A percentile compares a stretch with the other conserved stretches of the same genome.
Evolutionary conservation across 495 filamentous ascomycete species (phyloP).

Genomic region (Penicillium verhagenii): DNA sequence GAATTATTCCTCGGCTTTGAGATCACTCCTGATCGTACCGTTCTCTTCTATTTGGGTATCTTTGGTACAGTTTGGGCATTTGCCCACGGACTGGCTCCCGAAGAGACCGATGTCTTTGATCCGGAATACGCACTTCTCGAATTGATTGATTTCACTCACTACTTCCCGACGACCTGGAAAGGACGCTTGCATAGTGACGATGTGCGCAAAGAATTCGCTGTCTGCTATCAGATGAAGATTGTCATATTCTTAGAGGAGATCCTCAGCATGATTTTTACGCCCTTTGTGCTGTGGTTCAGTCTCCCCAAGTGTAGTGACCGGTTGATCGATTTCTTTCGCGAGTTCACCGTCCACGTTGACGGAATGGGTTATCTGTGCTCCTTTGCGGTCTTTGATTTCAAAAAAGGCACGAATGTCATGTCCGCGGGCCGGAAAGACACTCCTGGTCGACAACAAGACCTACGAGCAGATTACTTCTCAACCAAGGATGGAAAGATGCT

Average conservation of each 20-base stretch:
- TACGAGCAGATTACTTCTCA: conserved; percentile 88
- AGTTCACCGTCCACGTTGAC: conserved; percentile 96
- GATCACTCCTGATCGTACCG: conserved; percentile 78
- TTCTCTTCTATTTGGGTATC: conserved; percentile 73
- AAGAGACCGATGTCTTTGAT: conserved; percentile 87
- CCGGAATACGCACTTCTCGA: conserved; percentile 84
- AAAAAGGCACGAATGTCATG: conserved; percentile 67
- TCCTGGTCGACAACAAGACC: conserved; percentile 48
- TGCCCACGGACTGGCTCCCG: conserved; percentile 74
- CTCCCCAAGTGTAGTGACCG: conserved; percentile 88
- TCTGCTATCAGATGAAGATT: conserved; percentile 83
- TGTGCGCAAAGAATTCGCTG: conserved; percentile 77
- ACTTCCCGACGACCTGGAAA: conserved; percentile 84
- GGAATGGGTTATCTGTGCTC: conserved; percentile 94
- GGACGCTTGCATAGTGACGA: conserved; percentile 86
- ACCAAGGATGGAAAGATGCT: conserved; percentile 98
- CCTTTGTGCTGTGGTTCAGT: conserved; percentile 83
- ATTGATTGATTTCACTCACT: conserved; percentile 89
- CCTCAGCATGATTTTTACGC: conserved; percentile 86
- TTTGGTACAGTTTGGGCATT: conserved; percentile 79
- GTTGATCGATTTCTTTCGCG: conserved; percentile 94
- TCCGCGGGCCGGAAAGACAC: conserved; percentile 35
- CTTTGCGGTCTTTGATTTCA: conserved; percentile 97
- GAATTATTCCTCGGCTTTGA: conserved; percentile 92
- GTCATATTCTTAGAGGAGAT: conserved; percentile 92